A percentile compares a stretch with the other conserved stretches of the same genome.
Conservation (phyloP, 768 basidiomycete species). For the Leccinum rimulosum region DNA sequence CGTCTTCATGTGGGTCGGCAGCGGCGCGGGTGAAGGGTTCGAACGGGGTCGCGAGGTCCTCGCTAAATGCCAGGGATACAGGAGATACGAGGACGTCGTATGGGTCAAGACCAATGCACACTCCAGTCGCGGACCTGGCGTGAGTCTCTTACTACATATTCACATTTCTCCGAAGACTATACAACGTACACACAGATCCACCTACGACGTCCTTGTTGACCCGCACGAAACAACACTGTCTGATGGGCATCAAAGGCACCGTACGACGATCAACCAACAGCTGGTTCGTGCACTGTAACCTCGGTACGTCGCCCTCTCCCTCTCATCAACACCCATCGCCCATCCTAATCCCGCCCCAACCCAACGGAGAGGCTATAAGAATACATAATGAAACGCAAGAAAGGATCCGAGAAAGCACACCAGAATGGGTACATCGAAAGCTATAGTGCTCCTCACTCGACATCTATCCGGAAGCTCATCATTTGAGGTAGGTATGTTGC, state of each 20-base stretch:
- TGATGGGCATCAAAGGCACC: conserved; percentile 97
- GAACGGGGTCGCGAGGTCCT: conserved; percentile 90
- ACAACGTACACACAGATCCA: conserved; percentile 52
- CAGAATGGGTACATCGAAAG: not conserved
- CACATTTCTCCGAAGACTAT: not conserved
- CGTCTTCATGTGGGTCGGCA: conserved; percentile 94
- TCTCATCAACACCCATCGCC: not conserved
- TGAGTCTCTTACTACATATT: conserved; percentile 31
- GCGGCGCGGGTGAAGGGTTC: conserved; percentile 84
- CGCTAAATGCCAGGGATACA: conserved; percentile 84
- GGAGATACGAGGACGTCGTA: conserved; percentile 94
- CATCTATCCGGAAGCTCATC: conserved; percentile 66
- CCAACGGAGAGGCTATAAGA: conserved; percentile 12
- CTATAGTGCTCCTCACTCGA: conserved; percentile 17
- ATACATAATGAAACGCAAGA: not conserved
- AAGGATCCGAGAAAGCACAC: conserved; percentile 2
- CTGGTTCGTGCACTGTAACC: conserved; percentile 98
- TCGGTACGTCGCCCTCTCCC: conserved; percentile 53
- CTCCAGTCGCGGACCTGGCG: conserved; percentile 71
- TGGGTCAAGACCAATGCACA: conserved; percentile 92
- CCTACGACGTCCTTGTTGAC: conserved; percentile 85
- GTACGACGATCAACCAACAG: conserved; percentile 92
- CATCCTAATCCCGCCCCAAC: not conserved
- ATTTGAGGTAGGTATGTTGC: conserved; percentile 90
- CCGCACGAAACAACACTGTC: conserved; percentile 91